Percentiles rank a stretch among this genome's conserved stretches.
Conservation (phyloP, 305 asterid genomes). For the Solanum aculeatissimum region DNA sequence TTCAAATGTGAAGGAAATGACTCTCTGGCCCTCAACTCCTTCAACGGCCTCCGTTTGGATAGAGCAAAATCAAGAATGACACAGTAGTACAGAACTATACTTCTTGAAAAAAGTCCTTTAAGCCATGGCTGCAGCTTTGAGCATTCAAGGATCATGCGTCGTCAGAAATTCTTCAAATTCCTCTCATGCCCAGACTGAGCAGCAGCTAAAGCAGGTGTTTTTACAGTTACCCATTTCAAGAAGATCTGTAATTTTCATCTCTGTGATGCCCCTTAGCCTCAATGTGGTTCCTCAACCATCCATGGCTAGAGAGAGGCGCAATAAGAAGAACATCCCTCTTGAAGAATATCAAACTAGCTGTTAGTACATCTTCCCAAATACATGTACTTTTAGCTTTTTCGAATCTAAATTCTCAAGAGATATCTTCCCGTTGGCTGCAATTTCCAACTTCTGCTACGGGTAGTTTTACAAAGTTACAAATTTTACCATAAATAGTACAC, state of each 20-base stretch:
- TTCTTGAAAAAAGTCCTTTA: not conserved
- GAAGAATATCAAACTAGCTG: constrained; percentile 60
- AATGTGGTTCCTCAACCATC: constrained; percentile 36
- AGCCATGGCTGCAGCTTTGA: constrained; percentile 18
- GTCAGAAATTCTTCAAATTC: not conserved
- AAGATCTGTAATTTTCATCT: constrained; percentile 57
- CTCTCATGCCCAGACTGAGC: not conserved
- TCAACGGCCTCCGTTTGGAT: not conserved
- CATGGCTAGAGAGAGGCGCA: constrained; percentile 90
- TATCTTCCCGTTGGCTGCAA: not conserved
- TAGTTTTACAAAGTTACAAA: not conserved
- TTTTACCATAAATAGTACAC: not conserved
- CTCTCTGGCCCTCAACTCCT: not conserved
- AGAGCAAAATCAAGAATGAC: not conserved
- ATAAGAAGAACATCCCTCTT: constrained; percentile 54
- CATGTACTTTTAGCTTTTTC: not conserved
- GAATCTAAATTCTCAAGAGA: not conserved
- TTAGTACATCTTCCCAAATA: constrained; percentile 17
- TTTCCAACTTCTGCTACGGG: not conserved
- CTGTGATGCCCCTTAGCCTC: constrained; percentile 42
- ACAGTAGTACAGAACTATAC: not conserved
- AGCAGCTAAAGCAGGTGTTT: not conserved
- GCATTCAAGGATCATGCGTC: not conserved
- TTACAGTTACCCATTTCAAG: constrained; percentile 47
- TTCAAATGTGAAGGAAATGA: not conserved